Percentiles rank a stretch among this genome's conserved stretches.
Conservation (phyloP, 2,329 filamentous ascomycete genomes). For the Aspergillus novofumigatus region DNA sequence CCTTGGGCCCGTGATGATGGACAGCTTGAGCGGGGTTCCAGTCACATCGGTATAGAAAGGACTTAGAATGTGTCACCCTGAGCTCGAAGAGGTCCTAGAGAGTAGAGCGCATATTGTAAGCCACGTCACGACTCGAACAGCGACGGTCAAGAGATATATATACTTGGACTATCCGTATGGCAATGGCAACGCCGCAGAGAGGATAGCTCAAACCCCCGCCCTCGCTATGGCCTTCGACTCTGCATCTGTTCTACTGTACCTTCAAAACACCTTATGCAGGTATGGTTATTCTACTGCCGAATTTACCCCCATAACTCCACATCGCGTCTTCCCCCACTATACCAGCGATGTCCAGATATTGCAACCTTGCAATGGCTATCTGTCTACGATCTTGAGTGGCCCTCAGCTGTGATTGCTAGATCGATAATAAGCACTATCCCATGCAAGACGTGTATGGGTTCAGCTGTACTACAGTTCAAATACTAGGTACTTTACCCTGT, state of each 20-base stretch:
- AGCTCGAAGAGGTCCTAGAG: neutral
- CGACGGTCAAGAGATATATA: neutral
- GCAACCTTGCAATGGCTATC: neutral
- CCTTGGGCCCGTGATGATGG: slow-evolving; percentile 2
- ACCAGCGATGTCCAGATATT: neutral
- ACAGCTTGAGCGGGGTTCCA: slow-evolving; percentile 4
- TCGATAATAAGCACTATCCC: neutral
- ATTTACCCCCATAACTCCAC: neutral
- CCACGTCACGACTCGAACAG: neutral
- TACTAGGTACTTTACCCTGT: too few relatives aligned
- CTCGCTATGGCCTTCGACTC: too few relatives aligned
- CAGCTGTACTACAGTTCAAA: too few relatives aligned
- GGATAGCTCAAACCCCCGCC: too few relatives aligned
- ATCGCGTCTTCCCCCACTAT: neutral
- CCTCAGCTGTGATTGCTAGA: too few relatives aligned
- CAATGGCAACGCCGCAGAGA: too few relatives aligned
- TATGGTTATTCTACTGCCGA: too few relatives aligned
- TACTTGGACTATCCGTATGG: neutral
- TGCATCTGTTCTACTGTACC: too few relatives aligned
- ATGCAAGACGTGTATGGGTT: too few relatives aligned
- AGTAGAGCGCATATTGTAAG: neutral
- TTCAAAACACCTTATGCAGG: too few relatives aligned
- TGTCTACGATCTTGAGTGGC: too few relatives aligned
- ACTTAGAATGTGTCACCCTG: neutral
- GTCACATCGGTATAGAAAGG: slow-evolving; percentile 5